Evolutionary conservation across 2,329 filamentous ascomycete species (phyloP), one percentile per base, ranked within the genome.

Genomic region (Ophiognomonia clavigignenti-juglandacearum): DNA sequence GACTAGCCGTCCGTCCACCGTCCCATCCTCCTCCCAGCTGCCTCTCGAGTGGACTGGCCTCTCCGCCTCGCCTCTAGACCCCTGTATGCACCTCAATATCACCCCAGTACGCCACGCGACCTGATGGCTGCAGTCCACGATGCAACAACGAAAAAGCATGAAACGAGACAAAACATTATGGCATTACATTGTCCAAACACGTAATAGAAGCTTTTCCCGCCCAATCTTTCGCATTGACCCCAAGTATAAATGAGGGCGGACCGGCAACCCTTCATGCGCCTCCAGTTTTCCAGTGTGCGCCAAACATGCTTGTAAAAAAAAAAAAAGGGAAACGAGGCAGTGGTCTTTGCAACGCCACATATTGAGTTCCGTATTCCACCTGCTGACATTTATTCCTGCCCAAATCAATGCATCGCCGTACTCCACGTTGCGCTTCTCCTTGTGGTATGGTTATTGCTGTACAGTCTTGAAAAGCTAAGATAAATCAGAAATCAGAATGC

Each of bases 401-500:
- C 11, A 36, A 35, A 26, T 6, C 22, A n/a, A 34, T 39, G 37
- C 29, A 23, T 13, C n/a, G 14, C n/a, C 4, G 19, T 16, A 4
- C 23, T 13, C 34, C 27, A n/a, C 23, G 18, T n/a, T 24, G n/a
- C 13, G n/a, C n/a, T n/a, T n/a, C n/a, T n/a, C n/a, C n/a, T n/a
- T n/a, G n/a, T n/a, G n/a, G n/a, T n/a, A n/a, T n/a, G n/a, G n/a
- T n/a, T 19, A 32, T 31, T 44, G 42, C 19, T 26, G 22, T 27
- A 22, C 13, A n/a, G 13, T 44, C 37, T 20, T 44, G 38, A 16
- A 44, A 37, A 10, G 6, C 24, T 11, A 14, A 11, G n/a, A 32
- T 14, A 32, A 32, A 19, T 32, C 20, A 5, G 20, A 19, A 27
- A 27, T 47, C 54, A 63, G 27, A 59, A 61, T 4, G 57, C 58